These are phyloP conservation scores for Exophiala dermatitidis DNA, from an alignment of 2,329 filamentous ascomycete genomes.

Conservation along the genomic window DNA sequence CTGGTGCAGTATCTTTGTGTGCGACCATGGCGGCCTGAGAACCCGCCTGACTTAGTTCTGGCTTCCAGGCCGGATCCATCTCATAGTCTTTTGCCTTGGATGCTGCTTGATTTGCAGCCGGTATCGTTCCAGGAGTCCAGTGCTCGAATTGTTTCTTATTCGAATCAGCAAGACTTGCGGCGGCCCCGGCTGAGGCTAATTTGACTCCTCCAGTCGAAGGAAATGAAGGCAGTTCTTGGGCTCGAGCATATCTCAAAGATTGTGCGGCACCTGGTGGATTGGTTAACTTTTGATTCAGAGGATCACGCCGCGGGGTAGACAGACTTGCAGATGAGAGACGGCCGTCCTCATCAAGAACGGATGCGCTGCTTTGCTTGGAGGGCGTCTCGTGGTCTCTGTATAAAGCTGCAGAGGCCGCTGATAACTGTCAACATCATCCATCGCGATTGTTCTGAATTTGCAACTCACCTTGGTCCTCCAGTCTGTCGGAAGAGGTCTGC, in stretches of 20 bases:
- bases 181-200: constrained; percentile 61
- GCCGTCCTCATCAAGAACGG: constrained; percentile 45
- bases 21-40: constrained; percentile 70
- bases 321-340: constrained; percentile 53
- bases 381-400: constrained; percentile 41
- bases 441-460: not conserved
- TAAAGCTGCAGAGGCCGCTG: constrained; percentile 56
- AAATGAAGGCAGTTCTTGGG: constrained; percentile 66
- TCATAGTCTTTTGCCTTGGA: constrained; percentile 54
- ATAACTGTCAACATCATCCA: constrained; percentile 6
- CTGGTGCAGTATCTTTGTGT: constrained; percentile 45
- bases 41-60: constrained; percentile 57
- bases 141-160: constrained; percentile 58
- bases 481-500: constrained; percentile 25
- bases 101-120: constrained; percentile 55
- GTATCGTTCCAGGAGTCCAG: constrained; percentile 59
- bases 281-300: constrained; percentile 16
- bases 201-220: constrained; percentile 55
- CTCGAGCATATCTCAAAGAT: constrained; percentile 63
- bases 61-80: constrained; percentile 56
- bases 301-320: constrained; percentile 26
- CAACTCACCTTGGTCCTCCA: constrained; percentile 34
- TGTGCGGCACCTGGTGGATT: constrained; percentile 48
- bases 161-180: constrained; percentile 66
- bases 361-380: constrained; percentile 27